Base-by-base conservation (phyloP, 2,329 filamentous ascomycete genomes). In the Fusarium pseudoanthophilum region DNA sequence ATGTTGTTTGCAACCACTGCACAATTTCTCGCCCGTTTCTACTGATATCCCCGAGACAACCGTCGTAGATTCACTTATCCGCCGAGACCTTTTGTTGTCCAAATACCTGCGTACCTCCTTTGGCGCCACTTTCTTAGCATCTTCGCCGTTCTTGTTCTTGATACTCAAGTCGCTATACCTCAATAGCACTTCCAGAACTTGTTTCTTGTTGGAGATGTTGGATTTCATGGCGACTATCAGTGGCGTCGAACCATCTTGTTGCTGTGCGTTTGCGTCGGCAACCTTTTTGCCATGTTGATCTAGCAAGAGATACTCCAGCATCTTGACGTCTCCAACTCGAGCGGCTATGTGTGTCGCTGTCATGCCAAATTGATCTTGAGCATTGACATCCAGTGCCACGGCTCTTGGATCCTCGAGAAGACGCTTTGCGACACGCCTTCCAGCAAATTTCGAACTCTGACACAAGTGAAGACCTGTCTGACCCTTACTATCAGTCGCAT, bases 1-100 rank as follows among this genome's bases (percentile, higher is more conserved):
- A 18, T 45, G 43, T 20, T 8, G 24, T 5, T 18, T 45, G 6
- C 24, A 26, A 4, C 16, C 24, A 45, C 7, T 45, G 24, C 24
- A 45, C 0, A 11, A 26, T 3, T 26, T 7, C 24, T 45, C 43
- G 11, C 11, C 2, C 24, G 5, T 20, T 26, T 26, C 7, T 26
- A 14, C 16, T 14, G 24, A 45, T 6, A 3, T 20, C 24, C 7
- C 24, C 11, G 43, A 45, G 7, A 20, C 24, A 26, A 45, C 16
- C 11, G 24, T 45, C 11, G 42, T 26, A 45, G 24, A 45, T 26
- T 45, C 42, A 7, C 24, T 45, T 45, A 26, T 20, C 42, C 42
- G 16, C 24, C 42, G 42, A 26, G 4, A 4, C 11, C 24, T 26
- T 45, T 18, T 45, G 24, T 18, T 45, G 24, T 45, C 42, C 24